Conservation (phyloP, 176 grass and related monocot genomes). For the Rhynchospora pubera region DNA sequence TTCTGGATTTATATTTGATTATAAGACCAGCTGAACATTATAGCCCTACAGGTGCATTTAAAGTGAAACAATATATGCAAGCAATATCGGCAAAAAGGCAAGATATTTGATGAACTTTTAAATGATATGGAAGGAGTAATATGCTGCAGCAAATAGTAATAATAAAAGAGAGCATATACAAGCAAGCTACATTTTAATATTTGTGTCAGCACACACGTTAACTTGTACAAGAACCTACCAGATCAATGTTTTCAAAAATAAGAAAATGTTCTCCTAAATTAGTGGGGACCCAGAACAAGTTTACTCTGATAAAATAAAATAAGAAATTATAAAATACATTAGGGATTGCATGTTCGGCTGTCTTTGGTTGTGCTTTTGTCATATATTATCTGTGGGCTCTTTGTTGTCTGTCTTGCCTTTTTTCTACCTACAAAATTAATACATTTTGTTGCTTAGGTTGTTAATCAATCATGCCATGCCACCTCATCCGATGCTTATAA, state of each 20-base stretch:
- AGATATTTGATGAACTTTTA: no score
- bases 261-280: background rate
- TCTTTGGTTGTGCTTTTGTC: constrained; percentile 11
- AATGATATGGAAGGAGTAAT: no score
- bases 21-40: no score
- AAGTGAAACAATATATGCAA: no score
- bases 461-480: constrained; percentile 12
- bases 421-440: background rate
- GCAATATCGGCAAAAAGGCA: no score
- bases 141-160: no score
- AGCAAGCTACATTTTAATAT: no score
- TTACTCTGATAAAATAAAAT: background rate
- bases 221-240: background rate
- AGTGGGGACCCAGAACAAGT: background rate
- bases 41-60: no score
- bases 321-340: background rate
- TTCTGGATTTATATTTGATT: no score
- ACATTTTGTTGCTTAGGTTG: background rate
- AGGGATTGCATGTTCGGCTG: background rate
- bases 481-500: background rate
- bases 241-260: background rate
- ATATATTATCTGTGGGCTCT: background rate
- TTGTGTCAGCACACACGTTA: background rate
- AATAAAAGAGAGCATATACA: no score
- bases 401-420: background rate